phyloP scores from a whole-genome alignment of 1,284 basidiomycete species.

The Ceratorhiza oryzae-sativae region DNA sequence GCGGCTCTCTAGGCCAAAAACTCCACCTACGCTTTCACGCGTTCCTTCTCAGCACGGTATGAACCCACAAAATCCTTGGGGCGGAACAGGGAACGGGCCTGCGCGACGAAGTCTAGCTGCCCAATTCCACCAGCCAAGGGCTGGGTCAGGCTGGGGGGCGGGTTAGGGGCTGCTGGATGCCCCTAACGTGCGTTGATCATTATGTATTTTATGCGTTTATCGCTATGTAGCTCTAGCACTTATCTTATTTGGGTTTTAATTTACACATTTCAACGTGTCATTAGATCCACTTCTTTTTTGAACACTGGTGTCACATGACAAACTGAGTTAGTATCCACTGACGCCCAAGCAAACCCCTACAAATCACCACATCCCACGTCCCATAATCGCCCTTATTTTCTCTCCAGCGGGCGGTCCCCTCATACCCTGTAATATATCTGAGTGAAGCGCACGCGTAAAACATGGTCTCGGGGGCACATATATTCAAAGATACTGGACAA shows the following conservation, averaged over 20 bases:
- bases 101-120: constrained; percentile 23
- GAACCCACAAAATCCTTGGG: constrained; percentile 27
- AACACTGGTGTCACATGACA: too few species aligned
- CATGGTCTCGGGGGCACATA: constrained; percentile 21
- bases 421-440: background rate
- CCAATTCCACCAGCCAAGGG: constrained; percentile 25
- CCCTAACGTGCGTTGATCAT: background rate
- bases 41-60: constrained; percentile 15
- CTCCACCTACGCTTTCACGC: background rate
- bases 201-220: constrained; percentile 5
- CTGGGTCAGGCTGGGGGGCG: background rate
- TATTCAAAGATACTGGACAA: constrained; percentile 26
- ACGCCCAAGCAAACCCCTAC: background rate
- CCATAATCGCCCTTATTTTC: background rate
- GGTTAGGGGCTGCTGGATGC: background rate
- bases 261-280: too few species aligned
- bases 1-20: constrained; percentile 24
- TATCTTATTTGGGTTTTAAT: background rate
- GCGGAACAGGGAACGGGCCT: constrained; percentile 31
- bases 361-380: constrained; percentile 1
- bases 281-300: too few species aligned
- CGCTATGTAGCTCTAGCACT: background rate
- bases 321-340: background rate
- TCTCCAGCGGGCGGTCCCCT: background rate
- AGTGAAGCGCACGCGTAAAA: background rate